These are phyloP conservation scores for Parsonsia alboflavescens DNA, from an alignment of 257 asterid species.

Conservation along the genomic window DNA sequence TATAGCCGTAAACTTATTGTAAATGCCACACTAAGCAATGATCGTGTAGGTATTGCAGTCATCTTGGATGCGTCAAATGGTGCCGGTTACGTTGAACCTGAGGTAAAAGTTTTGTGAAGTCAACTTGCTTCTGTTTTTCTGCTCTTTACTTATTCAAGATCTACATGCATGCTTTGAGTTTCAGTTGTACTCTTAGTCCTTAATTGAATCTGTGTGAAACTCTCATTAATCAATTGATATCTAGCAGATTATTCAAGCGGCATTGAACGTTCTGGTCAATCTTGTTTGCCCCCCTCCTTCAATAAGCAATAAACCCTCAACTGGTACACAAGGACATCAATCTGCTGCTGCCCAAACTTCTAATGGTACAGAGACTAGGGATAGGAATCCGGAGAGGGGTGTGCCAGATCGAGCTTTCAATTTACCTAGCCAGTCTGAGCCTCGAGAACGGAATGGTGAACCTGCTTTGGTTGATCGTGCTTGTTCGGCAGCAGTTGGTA, in stretches of 20 bases:
- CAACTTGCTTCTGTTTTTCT: background rate
- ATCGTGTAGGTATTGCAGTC: constrained; percentile 91
- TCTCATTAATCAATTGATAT: background rate
- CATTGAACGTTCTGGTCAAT: constrained; percentile 75
- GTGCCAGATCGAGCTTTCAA: constrained; percentile 43
- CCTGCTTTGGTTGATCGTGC: constrained; percentile 61
- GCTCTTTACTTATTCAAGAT: background rate
- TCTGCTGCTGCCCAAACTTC: constrained; percentile 46
- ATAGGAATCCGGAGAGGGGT: constrained; percentile 49
- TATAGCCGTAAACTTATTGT: constrained; percentile 81
- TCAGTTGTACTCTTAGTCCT: background rate
- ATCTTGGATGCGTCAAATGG: constrained; percentile 94
- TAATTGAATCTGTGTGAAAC: background rate
- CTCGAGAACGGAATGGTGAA: constrained; percentile 64
- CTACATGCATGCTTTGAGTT: background rate
- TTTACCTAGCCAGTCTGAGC: constrained; percentile 43
- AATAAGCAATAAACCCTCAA: constrained; percentile 83
- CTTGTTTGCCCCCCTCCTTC: constrained; percentile 99
- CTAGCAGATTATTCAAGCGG: constrained; percentile 88
- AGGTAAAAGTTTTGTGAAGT: constrained; percentile 41
- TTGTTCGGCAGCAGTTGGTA: constrained; percentile 33
- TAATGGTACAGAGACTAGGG: constrained; percentile 60
- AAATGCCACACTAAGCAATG: constrained; percentile 83
- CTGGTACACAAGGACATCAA: constrained; percentile 62
- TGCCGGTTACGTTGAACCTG: constrained; percentile 94